Evolutionary conservation across 176 grass and related monocot genomes (phyloP).

Genomic region (Raddia guianensis): DNA sequence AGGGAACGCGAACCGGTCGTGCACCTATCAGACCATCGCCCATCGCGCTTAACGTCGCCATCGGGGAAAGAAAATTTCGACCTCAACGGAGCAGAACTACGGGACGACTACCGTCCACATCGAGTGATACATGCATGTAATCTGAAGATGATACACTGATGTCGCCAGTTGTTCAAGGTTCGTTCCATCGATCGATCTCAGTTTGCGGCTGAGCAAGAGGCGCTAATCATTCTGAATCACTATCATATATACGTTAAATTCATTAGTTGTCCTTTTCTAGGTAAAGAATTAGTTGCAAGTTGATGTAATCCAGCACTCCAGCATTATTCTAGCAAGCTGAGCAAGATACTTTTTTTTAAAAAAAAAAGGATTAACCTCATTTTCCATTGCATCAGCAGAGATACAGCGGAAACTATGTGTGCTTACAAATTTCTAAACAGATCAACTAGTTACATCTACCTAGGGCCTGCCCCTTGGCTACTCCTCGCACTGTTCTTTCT

Average conservation of each 20-base stretch:
- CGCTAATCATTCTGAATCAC: neutral
- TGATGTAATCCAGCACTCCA: neutral
- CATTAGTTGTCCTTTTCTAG: neutral
- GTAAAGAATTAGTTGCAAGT: neutral
- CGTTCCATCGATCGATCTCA: neutral
- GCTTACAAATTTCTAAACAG: too few relatives aligned
- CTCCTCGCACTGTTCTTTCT: too few relatives aligned
- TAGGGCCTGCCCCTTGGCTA: too few relatives aligned
- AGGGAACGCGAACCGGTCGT: neutral
- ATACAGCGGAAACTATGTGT: too few relatives aligned
- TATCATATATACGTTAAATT: neutral
- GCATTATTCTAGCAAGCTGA: too few relatives aligned
- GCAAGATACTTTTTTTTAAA: too few relatives aligned
- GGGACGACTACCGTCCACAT: constrained; percentile 22
- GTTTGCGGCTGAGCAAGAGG: neutral
- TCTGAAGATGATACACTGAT: constrained; percentile 26
- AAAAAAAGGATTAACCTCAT: too few relatives aligned
- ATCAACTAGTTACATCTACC: too few relatives aligned
- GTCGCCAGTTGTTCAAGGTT: neutral
- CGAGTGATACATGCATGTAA: constrained; percentile 8
- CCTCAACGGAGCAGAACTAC: neutral
- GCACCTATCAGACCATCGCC: neutral
- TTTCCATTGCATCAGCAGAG: too few relatives aligned
- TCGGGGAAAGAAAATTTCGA: neutral
- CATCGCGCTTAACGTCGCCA: constrained; percentile 15